Evolutionary conservation across 768 basidiomycete species (phyloP).

Genomic region (Suillus subalutaceus): DNA sequence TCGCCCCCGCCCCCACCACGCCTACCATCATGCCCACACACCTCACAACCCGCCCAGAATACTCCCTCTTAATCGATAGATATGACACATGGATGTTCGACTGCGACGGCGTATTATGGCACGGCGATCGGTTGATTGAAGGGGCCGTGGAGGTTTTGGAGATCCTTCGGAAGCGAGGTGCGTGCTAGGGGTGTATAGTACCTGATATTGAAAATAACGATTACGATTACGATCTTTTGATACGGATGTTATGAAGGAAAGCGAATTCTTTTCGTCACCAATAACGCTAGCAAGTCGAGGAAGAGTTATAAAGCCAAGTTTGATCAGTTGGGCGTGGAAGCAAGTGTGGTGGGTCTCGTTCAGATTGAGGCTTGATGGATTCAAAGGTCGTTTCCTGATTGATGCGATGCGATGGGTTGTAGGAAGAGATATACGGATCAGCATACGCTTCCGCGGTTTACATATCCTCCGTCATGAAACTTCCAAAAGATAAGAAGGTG

Average conservation of each 20-base stretch:
- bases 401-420: not conserved
- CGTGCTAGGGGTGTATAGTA: not conserved
- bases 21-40: conserved; percentile 23
- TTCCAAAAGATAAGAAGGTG: conserved; percentile 90
- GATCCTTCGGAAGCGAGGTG: conserved; percentile 67
- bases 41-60: conserved; percentile 44
- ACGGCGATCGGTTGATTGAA: conserved; percentile 77
- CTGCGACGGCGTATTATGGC: conserved; percentile 96
- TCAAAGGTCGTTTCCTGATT: not conserved
- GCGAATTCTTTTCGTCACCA: conserved; percentile 91
- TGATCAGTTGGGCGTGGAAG: conserved; percentile 85
- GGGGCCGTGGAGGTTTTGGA: conserved; percentile 77
- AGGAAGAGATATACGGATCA: conserved; percentile 98
- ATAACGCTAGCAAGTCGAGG: conserved; percentile 95
- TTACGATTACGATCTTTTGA: not conserved
- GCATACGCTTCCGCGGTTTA: conserved; percentile 87
- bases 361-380: not conserved
- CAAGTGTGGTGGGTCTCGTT: conserved; percentile 65
- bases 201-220: not conserved
- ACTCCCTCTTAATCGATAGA: conserved; percentile 52
- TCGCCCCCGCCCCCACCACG: not conserved
- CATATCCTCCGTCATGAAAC: conserved; percentile 83
- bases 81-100: conserved; percentile 97
- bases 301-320: conserved; percentile 89
- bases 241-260: conserved; percentile 51